Percentiles rank a stretch among this genome's conserved stretches.
These are phyloP conservation scores for Pichia phayaonensis DNA, from an alignment of 805 yeast genomes.

Conservation along the genomic window DNA sequence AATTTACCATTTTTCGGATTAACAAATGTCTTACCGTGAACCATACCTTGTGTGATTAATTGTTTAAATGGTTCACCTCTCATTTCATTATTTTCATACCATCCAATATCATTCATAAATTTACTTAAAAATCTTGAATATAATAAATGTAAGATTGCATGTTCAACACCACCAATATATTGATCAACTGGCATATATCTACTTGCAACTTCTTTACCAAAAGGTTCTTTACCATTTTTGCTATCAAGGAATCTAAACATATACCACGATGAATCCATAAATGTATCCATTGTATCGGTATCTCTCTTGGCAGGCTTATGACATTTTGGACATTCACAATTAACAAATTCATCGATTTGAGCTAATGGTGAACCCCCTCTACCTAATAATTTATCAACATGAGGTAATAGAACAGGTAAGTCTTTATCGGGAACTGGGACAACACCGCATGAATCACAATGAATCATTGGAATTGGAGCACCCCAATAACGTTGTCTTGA, in stretches of 20 bases:
- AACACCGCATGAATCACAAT: conserved; percentile 78
- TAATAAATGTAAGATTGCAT: conserved; percentile 85
- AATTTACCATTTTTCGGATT: conserved; percentile 70
- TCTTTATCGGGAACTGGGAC: conserved; percentile 89
- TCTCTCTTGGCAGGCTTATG: conserved; percentile 69
- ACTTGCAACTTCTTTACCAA: conserved; percentile 42
- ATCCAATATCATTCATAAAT: conserved; percentile 57
- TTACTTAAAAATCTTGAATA: conserved; percentile 84
- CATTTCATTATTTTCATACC: conserved; percentile 50
- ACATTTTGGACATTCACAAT: conserved; percentile 78
- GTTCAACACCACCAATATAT: conserved; percentile 94
- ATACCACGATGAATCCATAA: conserved; percentile 98
- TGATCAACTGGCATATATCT: conserved; percentile 74
- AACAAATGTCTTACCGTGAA: conserved; percentile 77
- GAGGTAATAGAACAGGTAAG: conserved; percentile 77
- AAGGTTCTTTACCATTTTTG: conserved; percentile 47
- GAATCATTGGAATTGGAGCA: conserved; percentile 92
- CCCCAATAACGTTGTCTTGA: conserved; percentile 98
- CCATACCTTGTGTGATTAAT: conserved; percentile 95
- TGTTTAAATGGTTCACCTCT: conserved; percentile 75
- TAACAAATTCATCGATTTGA: conserved; percentile 56
- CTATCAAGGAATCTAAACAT: conserved; percentile 79
- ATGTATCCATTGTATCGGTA: conserved; percentile 98
- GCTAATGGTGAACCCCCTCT: conserved; percentile 65
- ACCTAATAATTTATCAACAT: conserved; percentile 33